Evolutionary conservation across 257 asterid species (phyloP).

Genomic region (Solanum peruvianum): DNA sequence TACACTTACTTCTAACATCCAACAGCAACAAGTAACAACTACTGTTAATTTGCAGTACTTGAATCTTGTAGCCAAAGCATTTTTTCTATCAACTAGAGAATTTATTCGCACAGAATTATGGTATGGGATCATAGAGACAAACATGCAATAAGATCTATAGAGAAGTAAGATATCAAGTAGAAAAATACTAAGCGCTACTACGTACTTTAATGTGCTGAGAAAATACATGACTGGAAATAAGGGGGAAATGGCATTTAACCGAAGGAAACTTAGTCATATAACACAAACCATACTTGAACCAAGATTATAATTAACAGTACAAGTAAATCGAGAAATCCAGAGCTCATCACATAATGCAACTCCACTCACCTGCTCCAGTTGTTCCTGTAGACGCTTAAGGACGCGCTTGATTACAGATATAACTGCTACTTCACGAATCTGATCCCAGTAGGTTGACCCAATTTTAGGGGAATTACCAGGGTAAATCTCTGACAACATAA

Average conservation of each 20-base stretch:
- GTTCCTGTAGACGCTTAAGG: conserved; percentile 63
- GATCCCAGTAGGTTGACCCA: conserved; percentile 95
- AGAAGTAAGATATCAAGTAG: not conserved
- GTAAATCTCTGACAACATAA: conserved; percentile 88
- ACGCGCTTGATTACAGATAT: conserved; percentile 72
- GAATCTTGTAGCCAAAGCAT: not conserved
- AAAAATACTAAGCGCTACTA: not conserved
- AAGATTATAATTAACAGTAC: not conserved
- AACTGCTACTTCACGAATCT: conserved; percentile 71
- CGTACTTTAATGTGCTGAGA: not conserved
- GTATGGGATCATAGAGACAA: not conserved
- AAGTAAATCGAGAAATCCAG: not conserved
- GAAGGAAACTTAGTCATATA: not conserved
- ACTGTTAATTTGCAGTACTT: not conserved
- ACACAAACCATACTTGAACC: not conserved
- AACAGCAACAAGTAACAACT: not conserved
- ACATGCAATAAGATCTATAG: not conserved
- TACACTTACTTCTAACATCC: not conserved
- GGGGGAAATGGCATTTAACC: not conserved
- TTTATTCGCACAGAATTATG: not conserved
- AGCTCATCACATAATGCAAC: not conserved
- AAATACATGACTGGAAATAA: not conserved
- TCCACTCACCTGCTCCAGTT: conserved; percentile 66
- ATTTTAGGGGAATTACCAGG: conserved; percentile 82
- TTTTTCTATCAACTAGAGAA: not conserved